These are phyloP conservation scores for Curvularia spicifera DNA, from an alignment of 2,329 filamentous ascomycete genomes.

Conservation along the genomic window DNA sequence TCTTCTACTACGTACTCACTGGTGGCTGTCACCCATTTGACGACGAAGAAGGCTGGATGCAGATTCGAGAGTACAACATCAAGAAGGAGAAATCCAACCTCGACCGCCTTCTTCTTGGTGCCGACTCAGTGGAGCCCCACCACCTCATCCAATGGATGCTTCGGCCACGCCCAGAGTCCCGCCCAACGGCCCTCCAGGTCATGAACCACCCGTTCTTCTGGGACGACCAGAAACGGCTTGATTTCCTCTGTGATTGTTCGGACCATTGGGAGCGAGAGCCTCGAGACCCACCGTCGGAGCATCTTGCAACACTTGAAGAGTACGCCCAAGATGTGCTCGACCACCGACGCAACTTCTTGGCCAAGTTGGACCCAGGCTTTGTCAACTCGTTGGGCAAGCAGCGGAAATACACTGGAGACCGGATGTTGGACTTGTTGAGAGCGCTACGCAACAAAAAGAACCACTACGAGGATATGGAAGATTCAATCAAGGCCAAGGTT, in stretches of 20 bases:
- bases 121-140: constrained; percentile 84
- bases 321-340: constrained; percentile 55
- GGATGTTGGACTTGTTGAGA: constrained; percentile 83
- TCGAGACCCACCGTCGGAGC: constrained; percentile 76
- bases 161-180: constrained; percentile 66
- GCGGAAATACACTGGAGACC: constrained; percentile 86
- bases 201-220: constrained; percentile 98
- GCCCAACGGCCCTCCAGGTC: constrained; percentile 78
- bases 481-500: constrained; percentile 74
- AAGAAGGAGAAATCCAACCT: constrained; percentile 84
- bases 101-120: constrained; percentile 75
- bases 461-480: constrained; percentile 95
- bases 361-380: constrained; percentile 76
- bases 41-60: constrained; percentile 91
- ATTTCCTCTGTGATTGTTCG: constrained; percentile 94
- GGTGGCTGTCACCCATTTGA: constrained; percentile 93
- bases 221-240: constrained; percentile 83
- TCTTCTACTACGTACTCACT: constrained; percentile 99
- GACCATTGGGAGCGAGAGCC: constrained; percentile 96
- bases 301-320: constrained; percentile 66
- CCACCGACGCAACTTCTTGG: constrained; percentile 77
- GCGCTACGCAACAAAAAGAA: constrained; percentile 96
- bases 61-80: constrained; percentile 85
- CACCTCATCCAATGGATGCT: constrained; percentile 87
- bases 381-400: constrained; percentile 91